Percentiles rank a stretch among this genome's conserved stretches.
These are phyloP conservation scores for Mycena haematopus DNA, from an alignment of 768 basidiomycete species.

Conservation along the genomic window DNA sequence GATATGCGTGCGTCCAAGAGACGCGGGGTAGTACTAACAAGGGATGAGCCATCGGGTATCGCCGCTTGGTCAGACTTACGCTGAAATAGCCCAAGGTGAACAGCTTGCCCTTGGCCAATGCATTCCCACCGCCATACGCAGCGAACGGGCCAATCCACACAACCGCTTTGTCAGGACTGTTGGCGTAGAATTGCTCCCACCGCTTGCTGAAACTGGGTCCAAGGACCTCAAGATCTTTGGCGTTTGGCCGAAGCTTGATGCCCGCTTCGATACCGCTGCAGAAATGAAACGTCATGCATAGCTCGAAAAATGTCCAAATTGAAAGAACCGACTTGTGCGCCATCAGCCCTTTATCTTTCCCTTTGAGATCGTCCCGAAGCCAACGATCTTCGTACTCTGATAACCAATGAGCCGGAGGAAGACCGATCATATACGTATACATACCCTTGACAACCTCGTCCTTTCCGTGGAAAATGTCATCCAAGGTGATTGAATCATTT, in stretches of 20 bases:
- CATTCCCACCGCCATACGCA: constrained; percentile 39
- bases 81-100: constrained; percentile 39
- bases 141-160: constrained; percentile 43
- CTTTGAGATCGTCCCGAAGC: constrained; percentile 35
- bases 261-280: constrained; percentile 60
- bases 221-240: constrained; percentile 55
- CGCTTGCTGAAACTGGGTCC: constrained; percentile 53
- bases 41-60: not conserved
- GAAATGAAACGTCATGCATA: constrained; percentile 1
- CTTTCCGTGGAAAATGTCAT: constrained; percentile 49
- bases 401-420: not conserved
- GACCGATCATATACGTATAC: constrained; percentile 16
- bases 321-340: constrained; percentile 55
- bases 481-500: constrained; percentile 56
- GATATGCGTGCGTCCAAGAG: constrained; percentile 48
- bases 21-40: constrained; percentile 43
- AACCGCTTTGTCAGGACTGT: constrained; percentile 60
- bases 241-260: constrained; percentile 60
- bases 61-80: constrained; percentile 32
- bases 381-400: constrained; percentile 38
- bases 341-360: constrained; percentile 43
- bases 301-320: constrained; percentile 15
- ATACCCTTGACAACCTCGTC: constrained; percentile 48
- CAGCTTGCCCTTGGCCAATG: constrained; percentile 30
- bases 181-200: constrained; percentile 58